Base-by-base conservation (phyloP, 768 basidiomycete species). In the Pilatotrama ljubarskyi region DNA sequence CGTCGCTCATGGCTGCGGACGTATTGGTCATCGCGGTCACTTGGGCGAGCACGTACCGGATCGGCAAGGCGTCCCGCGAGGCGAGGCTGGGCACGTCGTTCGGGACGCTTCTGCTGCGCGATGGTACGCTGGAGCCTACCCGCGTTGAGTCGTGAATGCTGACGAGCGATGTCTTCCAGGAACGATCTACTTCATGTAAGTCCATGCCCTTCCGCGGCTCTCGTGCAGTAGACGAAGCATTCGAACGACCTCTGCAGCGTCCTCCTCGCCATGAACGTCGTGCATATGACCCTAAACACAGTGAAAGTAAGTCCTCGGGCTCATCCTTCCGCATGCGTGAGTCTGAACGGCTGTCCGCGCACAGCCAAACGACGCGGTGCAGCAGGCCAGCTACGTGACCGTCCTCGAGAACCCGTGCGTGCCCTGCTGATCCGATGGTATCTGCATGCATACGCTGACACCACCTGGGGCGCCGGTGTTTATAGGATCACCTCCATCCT, bases 381-480 rank as follows among this genome's bases (percentile, higher is more conserved):
- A 59, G 35, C 58, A 53, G 38, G 58, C 58, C 14, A 53, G 51
- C 46, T 52, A 59, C 41, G 58, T 59, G 6, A 53, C 51, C 18
- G 41, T 59, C 32, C 51, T 59, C 20, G 51, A 52, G 43, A 59
- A 59, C 42, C 44, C 58, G 56, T 58, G 36, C 20, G 56, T 32
- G 3, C 41, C 38, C 22, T 18, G 20, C 40, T 22, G n/a, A 13
- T 26, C 46, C 40, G 24, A 5, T 2, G 14, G 10, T 10, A 4
- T 20, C 25, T 5, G 20, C 3, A 20, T 5, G 20, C 20, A 24
- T 44, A 9, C 29, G 22, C 11, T 37, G 32, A 3, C n/a, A 22
- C 18, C 18, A n/a, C n/a, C n/a, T n/a, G n/a, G n/a, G n/a, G n/a
- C n/a, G n/a, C n/a, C n/a, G n/a, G n/a, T n/a, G n/a, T 10, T 18